phyloP scores from a whole-genome alignment of 2,329 filamentous ascomycete genomes.

The Ophiostoma perfectum region DNA sequence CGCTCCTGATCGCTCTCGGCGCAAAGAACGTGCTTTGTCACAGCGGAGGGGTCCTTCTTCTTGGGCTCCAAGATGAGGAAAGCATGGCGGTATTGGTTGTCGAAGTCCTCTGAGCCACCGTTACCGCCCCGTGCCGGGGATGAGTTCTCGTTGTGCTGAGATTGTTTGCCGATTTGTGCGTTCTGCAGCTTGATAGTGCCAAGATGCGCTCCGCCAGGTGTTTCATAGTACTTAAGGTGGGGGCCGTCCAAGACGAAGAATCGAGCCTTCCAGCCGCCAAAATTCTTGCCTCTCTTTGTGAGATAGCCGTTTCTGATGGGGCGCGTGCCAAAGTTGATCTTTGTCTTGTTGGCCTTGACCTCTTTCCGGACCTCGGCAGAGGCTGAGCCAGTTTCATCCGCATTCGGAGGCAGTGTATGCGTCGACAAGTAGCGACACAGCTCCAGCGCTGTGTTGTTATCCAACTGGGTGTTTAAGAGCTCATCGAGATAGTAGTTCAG shows the following conservation, averaged over 20 bases:
- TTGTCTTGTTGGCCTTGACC: conserved; percentile 36
- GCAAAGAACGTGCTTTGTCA: conserved; percentile 90
- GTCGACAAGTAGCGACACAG: conserved; percentile 83
- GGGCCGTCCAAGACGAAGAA: conserved; percentile 58
- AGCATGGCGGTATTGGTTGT: conserved; percentile 94
- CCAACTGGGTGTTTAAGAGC: conserved; percentile 75
- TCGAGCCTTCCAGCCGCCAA: conserved; percentile 93
- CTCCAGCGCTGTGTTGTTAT: conserved; percentile 68
- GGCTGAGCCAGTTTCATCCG: conserved; percentile 48
- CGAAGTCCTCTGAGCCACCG: conserved; percentile 61
- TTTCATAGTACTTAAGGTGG: conserved; percentile 82
- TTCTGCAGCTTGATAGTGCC: conserved; percentile 88
- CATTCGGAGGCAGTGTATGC: conserved; percentile 56
- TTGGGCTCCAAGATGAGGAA: conserved; percentile 95
- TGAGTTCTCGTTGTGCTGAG: conserved; percentile 56
- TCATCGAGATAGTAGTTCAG: conserved; percentile 82
- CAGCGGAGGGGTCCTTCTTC: conserved; percentile 82
- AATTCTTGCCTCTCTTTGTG: conserved; percentile 96
- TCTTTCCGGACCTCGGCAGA: conserved; percentile 31
- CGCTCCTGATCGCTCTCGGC: conserved; percentile 91
- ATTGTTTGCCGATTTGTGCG: conserved; percentile 92
- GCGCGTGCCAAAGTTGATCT: conserved; percentile 56
- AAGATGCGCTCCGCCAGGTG: conserved; percentile 80
- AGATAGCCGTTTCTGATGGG: conserved; percentile 81
- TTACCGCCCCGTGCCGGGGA: conserved; percentile 49